phyloP scores from a whole-genome alignment of 2,329 filamentous ascomycete species.

The Colletotrichum chlorophyti region DNA sequence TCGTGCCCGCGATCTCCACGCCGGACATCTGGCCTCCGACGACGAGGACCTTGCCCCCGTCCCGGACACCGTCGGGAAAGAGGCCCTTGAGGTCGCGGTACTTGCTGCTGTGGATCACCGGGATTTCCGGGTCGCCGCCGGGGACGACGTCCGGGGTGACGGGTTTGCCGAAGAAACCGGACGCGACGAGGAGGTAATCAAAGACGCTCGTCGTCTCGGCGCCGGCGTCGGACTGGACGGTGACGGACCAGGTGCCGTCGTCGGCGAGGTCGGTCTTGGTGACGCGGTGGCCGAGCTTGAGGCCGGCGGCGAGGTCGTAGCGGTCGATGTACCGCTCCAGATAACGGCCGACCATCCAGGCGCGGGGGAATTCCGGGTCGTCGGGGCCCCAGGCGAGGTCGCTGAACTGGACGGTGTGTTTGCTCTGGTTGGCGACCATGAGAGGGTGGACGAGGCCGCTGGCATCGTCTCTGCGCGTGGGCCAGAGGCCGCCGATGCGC shows the following conservation, averaged over 20 bases:
- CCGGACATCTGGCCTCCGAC: constrained; percentile 86
- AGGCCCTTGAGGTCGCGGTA: constrained; percentile 63
- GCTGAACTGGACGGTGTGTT: constrained; percentile 75
- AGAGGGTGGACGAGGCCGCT: constrained; percentile 66
- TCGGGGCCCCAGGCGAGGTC: constrained; percentile 74
- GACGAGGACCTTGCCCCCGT: constrained; percentile 70
- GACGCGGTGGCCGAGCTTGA: constrained; percentile 59
- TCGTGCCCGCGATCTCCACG: constrained; percentile 75
- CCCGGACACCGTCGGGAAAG: constrained; percentile 43
- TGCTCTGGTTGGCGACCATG: constrained; percentile 77
- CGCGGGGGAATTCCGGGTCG: constrained; percentile 72
- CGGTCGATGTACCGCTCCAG: constrained; percentile 67
- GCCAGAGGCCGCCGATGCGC: constrained; percentile 82
- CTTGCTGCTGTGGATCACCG: constrained; percentile 71
- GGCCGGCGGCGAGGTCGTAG: constrained; percentile 53
- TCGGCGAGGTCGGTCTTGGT: constrained; percentile 44
- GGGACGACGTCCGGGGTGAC: constrained; percentile 55
- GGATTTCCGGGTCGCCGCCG: constrained; percentile 43
- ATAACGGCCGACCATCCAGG: constrained; percentile 79
- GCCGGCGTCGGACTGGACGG: constrained; percentile 40
- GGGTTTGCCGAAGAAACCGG: constrained; percentile 77
- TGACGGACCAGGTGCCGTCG: constrained; percentile 49
- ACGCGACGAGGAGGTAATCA: constrained; percentile 75
- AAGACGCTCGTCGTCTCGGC: constrained; percentile 59
- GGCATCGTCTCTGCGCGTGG: constrained; percentile 55